Evolutionary conservation across 768 basidiomycete genomes (phyloP), one percentile per base, ranked within the genome.

Genomic region (Boletales sp.): DNA sequence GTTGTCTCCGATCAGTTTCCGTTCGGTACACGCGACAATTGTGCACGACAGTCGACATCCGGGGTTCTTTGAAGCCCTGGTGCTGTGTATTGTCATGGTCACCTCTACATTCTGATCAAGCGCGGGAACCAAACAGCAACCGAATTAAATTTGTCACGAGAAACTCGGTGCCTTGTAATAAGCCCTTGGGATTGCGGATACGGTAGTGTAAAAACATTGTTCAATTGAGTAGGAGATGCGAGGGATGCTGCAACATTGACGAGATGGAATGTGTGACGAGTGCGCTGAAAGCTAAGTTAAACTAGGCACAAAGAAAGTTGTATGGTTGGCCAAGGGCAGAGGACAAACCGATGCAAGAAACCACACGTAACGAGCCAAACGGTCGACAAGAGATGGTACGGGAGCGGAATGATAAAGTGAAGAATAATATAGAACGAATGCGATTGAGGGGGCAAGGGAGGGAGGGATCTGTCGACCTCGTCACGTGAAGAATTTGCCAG

Each of bases 341-440:
- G 19, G 53, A 64, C 64, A 56, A 63, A 61, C 61, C 59, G 56
- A 59, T 48, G 60, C 64, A 70, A 68, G 54, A 61, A 64, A 63
- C 58, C 62, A 56, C 65, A 61, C 61, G 67, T 55, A 59, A 69
- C 67, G 64, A 55, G 59, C 62, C 65, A 62, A 62, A 60, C 57
- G 62, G 63, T 63, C 72, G 63, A 70, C 68, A 69, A 61, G 58
- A 64, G 59, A 54, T 51, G 58, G 59, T 53, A 47, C 55, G 52
- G 57, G 56, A 68, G 74, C 71, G 72, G 73, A 74, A 75, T 71
- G 76, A 83, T 87, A 85, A 86, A 76, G 74, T 84, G 84, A 86
- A 81, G 78, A 87, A 88, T 88, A 88, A 89, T 80, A 82, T 75
- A 80, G 75, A 76, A 81, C 72, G 75, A 80, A 78, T 74, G 76